Conservation (phyloP, 2,329 filamentous ascomycete genomes). For the Aschersonia sp. region DNA sequence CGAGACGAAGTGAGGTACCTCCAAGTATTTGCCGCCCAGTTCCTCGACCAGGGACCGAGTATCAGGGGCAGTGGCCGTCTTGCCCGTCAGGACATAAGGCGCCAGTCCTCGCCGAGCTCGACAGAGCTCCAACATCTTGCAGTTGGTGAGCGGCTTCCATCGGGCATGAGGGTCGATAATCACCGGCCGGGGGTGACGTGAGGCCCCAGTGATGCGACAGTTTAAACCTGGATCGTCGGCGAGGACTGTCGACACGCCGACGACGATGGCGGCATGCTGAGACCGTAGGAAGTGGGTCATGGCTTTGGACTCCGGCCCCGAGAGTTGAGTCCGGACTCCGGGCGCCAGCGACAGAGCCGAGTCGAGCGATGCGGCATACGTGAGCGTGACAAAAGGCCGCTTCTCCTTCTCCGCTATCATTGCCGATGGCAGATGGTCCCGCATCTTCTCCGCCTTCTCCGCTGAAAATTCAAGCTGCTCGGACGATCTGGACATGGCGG, state of each 20-base stretch:
- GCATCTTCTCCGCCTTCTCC: too few relatives aligned
- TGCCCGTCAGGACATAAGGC: conserved; percentile 54
- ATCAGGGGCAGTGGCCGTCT: conserved; percentile 26
- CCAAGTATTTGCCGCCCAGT: conserved; percentile 38
- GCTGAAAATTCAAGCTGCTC: too few relatives aligned
- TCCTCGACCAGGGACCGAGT: conserved; percentile 27
- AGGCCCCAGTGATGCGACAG: conserved; percentile 52
- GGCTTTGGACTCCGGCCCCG: conserved; percentile 68
- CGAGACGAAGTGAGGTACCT: conserved; percentile 17
- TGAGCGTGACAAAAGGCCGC: conserved; percentile 55
- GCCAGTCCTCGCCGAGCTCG: conserved; percentile 46
- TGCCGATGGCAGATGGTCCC: too few relatives aligned
- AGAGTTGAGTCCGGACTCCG: conserved; percentile 69
- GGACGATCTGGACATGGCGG: too few relatives aligned
- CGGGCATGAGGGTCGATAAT: conserved; percentile 67
- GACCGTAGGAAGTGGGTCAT: conserved; percentile 89
- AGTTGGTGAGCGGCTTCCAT: conserved; percentile 48
- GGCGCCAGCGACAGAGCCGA: conserved; percentile 62
- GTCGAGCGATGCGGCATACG: conserved; percentile 85
- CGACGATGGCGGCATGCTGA: conserved; percentile 68
- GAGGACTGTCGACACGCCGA: conserved; percentile 72
- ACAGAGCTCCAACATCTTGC: conserved; percentile 53
- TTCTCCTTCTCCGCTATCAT: too few relatives aligned
- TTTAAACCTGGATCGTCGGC: conserved; percentile 80
- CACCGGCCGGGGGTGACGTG: conserved; percentile 64